These are phyloP conservation scores for Monilinia fructigena DNA, from an alignment of 2,329 filamentous ascomycete genomes.

Conservation along the genomic window DNA sequence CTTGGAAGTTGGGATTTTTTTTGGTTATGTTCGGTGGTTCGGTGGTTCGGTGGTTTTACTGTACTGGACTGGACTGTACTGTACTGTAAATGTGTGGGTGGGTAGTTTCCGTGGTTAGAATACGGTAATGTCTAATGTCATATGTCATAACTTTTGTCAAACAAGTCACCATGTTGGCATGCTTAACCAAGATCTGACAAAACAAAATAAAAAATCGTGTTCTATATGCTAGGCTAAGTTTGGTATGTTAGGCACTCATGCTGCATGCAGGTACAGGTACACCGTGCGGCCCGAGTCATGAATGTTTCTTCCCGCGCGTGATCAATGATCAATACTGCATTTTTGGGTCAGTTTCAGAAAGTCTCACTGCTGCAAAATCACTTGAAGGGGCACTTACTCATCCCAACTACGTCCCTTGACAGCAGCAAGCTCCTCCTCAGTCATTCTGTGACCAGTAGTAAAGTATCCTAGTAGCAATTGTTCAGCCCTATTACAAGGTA, in stretches of 20 bases:
- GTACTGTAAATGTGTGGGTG: no score
- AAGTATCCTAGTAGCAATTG: constrained; percentile 58
- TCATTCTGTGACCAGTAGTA: constrained; percentile 87
- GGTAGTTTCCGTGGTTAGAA: not conserved
- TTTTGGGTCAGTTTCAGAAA: constrained; percentile 36
- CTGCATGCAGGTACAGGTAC: constrained; percentile 24
- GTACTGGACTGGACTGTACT: not conserved
- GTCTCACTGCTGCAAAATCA: constrained; percentile 28
- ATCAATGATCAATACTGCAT: constrained; percentile 40
- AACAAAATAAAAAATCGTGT: constrained; percentile 9
- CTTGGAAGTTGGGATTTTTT: constrained; percentile 21
- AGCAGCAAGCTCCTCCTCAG: constrained; percentile 76
- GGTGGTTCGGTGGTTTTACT: constrained; percentile 12
- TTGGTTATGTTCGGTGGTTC: not conserved
- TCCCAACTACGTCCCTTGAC: constrained; percentile 93
- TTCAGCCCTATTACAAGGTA: constrained; percentile 39
- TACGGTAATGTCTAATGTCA: constrained; percentile 15
- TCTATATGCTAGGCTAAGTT: constrained; percentile 21
- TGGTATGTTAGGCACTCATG: constrained; percentile 24
- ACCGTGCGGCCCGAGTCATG: constrained; percentile 25
- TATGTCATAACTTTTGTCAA: constrained; percentile 18
- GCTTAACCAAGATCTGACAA: constrained; percentile 22
- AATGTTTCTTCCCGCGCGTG: constrained; percentile 29
- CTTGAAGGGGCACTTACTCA: constrained; percentile 53
- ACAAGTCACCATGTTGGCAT: constrained; percentile 20